Base-by-base conservation (phyloP, 371 early-diverging fungal genomes). In the Mucor circinelloides region DNA sequence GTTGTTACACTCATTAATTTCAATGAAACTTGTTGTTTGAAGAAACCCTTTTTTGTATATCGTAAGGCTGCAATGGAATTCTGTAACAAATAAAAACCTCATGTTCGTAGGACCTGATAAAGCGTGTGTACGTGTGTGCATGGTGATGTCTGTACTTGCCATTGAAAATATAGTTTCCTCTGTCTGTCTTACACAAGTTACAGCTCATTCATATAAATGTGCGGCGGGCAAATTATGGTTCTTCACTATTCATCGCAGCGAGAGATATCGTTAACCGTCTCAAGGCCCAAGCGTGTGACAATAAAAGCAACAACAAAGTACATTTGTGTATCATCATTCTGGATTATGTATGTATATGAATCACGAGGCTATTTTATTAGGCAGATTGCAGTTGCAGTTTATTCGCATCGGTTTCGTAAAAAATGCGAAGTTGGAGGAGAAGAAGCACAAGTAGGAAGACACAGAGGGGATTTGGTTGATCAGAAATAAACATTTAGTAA, bases 1-100 rank as follows among this genome's bases (percentile, higher is more conserved):
- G 52, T 27, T 27, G 52, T 52, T 52, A 52, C 52, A 52, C 52
- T 52, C 52, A 52, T 52, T 52, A 52, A 52, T 52, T 27, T 52
- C 27, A 27, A 52, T 27, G 15, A 52, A 52, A 52, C 52, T 52
- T 52, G 52, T 52, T 52, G 52, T 52, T 52, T 27, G 52, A 52
- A 27, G 27, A 52, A 52, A 27, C 52, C 52, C 52, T 52, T 52
- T 23, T 52, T 52, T 13, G 52, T 52, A 52, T 52, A 52, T 52
- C 27, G 52, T 27, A 52, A 52, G 27, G 52, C 27, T 52, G 46
- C 46, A 46, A 46, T 8, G 10, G 21, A 21, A 46, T 46, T 46
- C 46, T 27, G 52, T 13, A 52, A 52, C 27, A 52, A 52, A 27
- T 13, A 52, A 27, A 21, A 25, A 52, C 52, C 52, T 52, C 52